Conservation (phyloP, 192 early-diverging fungal species). For the Pilobolus umbonatus region DNA sequence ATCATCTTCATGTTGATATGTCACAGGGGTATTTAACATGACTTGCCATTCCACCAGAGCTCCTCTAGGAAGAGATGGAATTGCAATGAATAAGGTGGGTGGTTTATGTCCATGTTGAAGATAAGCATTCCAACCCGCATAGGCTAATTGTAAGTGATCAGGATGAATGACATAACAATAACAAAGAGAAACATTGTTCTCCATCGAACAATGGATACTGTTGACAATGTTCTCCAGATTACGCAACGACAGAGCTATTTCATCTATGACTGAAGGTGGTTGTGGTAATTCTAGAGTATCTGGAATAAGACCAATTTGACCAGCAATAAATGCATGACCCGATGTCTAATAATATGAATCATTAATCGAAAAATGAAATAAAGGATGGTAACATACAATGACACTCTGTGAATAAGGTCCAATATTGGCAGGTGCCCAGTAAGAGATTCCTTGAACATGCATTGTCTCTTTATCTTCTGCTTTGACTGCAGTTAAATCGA, state of each 20-base stretch:
- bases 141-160: conserved; percentile 26
- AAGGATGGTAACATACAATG: conserved; percentile 35
- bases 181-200: conserved; percentile 39
- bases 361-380: no score
- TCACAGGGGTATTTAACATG: conserved; percentile 28
- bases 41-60: conserved; percentile 68
- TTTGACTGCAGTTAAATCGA: conserved; percentile 56
- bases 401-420: conserved; percentile 79
- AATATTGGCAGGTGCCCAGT: conserved; percentile 89
- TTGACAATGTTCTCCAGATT: conserved; percentile 48
- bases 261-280: conserved; percentile 37
- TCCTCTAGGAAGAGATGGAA: conserved; percentile 57
- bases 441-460: conserved; percentile 83
- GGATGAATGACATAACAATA: conserved; percentile 54
- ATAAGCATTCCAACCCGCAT: conserved; percentile 32
- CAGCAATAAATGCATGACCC: conserved; percentile 66
- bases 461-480: conserved; percentile 43
- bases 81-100: conserved; percentile 50
- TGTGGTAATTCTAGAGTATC: conserved; percentile 52
- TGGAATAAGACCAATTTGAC: conserved; percentile 76
- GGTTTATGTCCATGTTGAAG: conserved; percentile 8
- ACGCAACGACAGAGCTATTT: conserved; percentile 48
- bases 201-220: conserved; percentile 33
- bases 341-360: conserved; percentile 29
- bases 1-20: conserved; percentile 21